Evolutionary conservation across 1,139 yeast species (phyloP), one percentile per base, ranked within the genome.

Genomic region (Scheffersomyces segobiensis): DNA sequence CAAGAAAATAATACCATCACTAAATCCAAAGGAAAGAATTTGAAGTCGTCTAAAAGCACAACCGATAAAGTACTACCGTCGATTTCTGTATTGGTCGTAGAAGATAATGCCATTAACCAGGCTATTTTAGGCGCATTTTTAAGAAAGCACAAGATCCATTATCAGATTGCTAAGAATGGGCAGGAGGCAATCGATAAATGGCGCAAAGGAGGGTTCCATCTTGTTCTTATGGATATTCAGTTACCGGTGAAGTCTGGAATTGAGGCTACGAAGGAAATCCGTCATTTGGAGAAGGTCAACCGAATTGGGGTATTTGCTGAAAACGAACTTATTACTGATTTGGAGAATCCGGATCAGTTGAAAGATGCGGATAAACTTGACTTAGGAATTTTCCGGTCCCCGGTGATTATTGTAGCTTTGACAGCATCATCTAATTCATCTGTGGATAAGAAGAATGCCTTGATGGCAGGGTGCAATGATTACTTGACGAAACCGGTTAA

Each of bases 401-500:
- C 99, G 0, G 97, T 95, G 26, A 95, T 95, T 58, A 93, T 95
- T 57, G 99, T 95, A 46, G 99, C 99, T 0, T 78, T 95, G 56
- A 95, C 99, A 1, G 99, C 99, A 0, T 88, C 95, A 14, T 90
- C 96, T 20, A 79, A 80, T 60, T 84, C 96, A 21, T 86, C 89
- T n/a, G 88, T 88, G 26, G 98, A 93, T 73, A 87, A 91, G 70
- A 88, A 92, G 63, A 92, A 91, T 67, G 99, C 99, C 0, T 79
- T 95, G 61, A 90, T 96, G 52, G 98, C 98, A 1, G 99, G 99
- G 52, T 95, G 99, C 75, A 95, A 95, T 70, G 99, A 95, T 73
- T 95, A 89, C 73, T 78, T 95, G 66, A 95, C 98, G n/a, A 95
- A 95, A 64, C 99, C 99, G 0, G 99, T 96, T 17, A 93, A 93